Conservation (phyloP, 2,329 filamentous ascomycete species). For the Aspergillus sp. region DNA sequence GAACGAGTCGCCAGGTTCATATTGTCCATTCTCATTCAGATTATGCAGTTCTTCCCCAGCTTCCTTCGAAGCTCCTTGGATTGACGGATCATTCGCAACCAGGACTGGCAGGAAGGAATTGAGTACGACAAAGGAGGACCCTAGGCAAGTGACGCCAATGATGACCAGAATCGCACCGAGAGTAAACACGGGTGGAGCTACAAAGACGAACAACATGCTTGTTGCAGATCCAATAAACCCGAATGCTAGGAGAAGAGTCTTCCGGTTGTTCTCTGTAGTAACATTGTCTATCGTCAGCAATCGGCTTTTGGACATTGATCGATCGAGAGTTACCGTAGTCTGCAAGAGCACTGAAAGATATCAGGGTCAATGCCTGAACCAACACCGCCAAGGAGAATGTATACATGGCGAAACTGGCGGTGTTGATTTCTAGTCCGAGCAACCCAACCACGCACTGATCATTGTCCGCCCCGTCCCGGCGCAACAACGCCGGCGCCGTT, state of each 20-base stretch:
- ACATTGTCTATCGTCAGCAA: neutral
- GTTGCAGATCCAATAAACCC: conserved; percentile 73
- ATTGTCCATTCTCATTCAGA: conserved; percentile 16
- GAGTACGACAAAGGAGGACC: conserved; percentile 84
- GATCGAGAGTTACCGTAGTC: conserved; percentile 67
- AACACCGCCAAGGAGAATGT: conserved; percentile 88
- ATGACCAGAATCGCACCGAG: conserved; percentile 78
- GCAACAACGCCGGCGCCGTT: conserved; percentile 10
- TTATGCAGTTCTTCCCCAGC: conserved; percentile 24
- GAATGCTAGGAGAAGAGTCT: conserved; percentile 76
- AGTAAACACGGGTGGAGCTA: conserved; percentile 71
- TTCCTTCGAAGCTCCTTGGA: conserved; percentile 29
- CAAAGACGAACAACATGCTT: conserved; percentile 82
- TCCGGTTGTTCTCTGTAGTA: conserved; percentile 56
- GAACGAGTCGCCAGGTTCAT: conserved; percentile 7
- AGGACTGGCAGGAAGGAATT: conserved; percentile 89
- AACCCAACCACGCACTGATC: conserved; percentile 32
- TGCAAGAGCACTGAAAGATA: conserved; percentile 62
- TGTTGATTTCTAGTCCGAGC: conserved; percentile 33
- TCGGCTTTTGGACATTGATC: neutral
- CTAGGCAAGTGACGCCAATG: conserved; percentile 83
- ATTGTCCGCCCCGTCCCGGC: conserved; percentile 20
- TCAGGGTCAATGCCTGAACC: conserved; percentile 78
- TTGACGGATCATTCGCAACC: conserved; percentile 71
- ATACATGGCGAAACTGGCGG: conserved; percentile 47